These are phyloP conservation scores for Brassica balearica DNA, from an alignment of 441 rosid genomes.

Conservation along the genomic window DNA sequence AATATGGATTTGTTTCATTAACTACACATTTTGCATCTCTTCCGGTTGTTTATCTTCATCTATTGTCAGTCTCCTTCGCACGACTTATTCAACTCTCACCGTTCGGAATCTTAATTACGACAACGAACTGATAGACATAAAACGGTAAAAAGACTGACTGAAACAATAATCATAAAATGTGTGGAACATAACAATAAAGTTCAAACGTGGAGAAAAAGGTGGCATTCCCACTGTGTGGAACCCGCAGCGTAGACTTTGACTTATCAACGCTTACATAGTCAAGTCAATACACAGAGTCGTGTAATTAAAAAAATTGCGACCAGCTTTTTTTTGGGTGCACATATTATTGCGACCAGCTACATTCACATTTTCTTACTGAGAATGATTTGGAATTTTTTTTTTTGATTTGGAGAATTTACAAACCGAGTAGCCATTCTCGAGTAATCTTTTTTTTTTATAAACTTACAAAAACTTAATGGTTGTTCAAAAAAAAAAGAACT, in stretches of 20 bases:
- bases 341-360: too few relatives aligned
- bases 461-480: too few relatives aligned
- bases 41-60: background rate
- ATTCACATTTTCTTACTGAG: too few relatives aligned
- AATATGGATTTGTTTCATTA: background rate
- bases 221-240: conserved; percentile 10
- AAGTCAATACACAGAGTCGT: conserved; percentile 6
- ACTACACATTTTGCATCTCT: background rate
- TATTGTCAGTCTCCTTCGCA: background rate
- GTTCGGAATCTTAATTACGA: background rate
- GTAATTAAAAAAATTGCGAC: background rate
- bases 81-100: background rate
- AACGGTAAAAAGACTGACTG: background rate
- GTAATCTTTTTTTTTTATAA: too few relatives aligned
- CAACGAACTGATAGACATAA: background rate
- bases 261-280: conserved; percentile 1
- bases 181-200: background rate
- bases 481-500: too few relatives aligned
- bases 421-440: too few relatives aligned
- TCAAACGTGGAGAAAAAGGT: conserved; percentile 7
- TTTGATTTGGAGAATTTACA: too few relatives aligned
- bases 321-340: too few relatives aligned
- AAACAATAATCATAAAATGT: background rate
- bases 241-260: conserved; percentile 12
- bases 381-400: too few relatives aligned